These are phyloP conservation scores for Solanum aculeatissimum DNA, from an alignment of 305 asterid genomes.

Conservation along the genomic window DNA sequence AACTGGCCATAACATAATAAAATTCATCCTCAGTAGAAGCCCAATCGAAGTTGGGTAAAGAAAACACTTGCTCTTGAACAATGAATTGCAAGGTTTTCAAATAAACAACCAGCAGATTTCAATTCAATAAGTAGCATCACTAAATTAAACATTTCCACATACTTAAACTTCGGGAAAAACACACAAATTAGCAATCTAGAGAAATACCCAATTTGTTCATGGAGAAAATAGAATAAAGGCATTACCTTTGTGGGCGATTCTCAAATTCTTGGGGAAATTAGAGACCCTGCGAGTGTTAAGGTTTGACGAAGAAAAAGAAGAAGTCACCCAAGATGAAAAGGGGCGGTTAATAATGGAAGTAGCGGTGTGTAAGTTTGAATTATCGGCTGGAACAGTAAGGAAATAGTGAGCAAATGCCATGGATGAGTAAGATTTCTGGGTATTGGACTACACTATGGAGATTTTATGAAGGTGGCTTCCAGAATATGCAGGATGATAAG, in stretches of 20 bases:
- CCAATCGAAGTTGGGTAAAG: neutral
- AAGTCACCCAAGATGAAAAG: conserved; percentile 10
- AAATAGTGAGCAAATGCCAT: conserved; percentile 56
- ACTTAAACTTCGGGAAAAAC: neutral
- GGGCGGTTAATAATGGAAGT: conserved; percentile 8
- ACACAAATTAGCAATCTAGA: neutral
- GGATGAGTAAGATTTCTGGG: neutral
- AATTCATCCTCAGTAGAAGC: neutral
- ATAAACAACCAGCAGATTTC: neutral
- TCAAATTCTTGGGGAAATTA: conserved; percentile 14
- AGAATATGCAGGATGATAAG: neutral
- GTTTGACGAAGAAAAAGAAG: conserved; percentile 12
- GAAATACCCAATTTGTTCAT: neutral
- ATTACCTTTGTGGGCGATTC: conserved; percentile 37
- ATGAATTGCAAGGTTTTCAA: neutral
- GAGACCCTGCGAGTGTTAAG: conserved; percentile 22
- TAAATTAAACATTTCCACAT: neutral
- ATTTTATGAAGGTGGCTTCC: neutral
- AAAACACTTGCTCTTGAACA: neutral
- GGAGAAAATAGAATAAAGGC: neutral
- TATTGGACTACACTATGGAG: neutral
- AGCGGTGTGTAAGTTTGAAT: conserved; percentile 12
- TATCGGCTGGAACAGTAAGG: conserved; percentile 25
- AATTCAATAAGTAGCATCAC: neutral
- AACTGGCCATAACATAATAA: neutral